Conservation (phyloP, 2,329 filamentous ascomycete genomes). For the Claviceps paspali region DNA sequence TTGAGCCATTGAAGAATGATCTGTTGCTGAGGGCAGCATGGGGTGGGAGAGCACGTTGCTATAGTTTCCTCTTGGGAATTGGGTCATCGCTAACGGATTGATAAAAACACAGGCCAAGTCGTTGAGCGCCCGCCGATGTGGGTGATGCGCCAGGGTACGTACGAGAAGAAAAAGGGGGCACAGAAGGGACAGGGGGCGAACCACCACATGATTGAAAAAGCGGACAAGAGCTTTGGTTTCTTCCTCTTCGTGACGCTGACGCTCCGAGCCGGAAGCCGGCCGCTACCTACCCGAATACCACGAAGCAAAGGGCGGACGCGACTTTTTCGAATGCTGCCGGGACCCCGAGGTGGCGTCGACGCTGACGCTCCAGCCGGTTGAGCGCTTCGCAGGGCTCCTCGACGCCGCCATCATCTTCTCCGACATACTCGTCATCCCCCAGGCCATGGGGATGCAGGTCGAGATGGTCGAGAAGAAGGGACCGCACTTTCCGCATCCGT, state of each 20-base stretch:
- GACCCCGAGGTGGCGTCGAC: slow-evolving; percentile 84
- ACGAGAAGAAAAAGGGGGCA: background rate
- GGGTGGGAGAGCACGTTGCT: no score
- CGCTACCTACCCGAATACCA: slow-evolving; percentile 98
- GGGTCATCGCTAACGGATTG: background rate
- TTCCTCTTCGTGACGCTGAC: no score
- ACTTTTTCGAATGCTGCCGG: slow-evolving; percentile 98
- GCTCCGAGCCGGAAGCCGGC: slow-evolving; percentile 46
- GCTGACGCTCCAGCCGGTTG: slow-evolving; percentile 85
- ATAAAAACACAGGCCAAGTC: slow-evolving; percentile 49
- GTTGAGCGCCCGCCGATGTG: slow-evolving; percentile 91
- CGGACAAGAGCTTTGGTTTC: no score
- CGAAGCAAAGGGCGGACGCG: slow-evolving; percentile 72
- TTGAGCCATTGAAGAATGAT: slow-evolving; percentile 83
- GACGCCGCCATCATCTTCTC: slow-evolving; percentile 98
- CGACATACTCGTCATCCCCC: slow-evolving; percentile 92
- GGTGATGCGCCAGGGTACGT: slow-evolving; percentile 95
- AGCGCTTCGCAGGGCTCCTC: slow-evolving; percentile 77
- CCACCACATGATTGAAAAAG: background rate
- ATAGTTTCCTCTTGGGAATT: no score
- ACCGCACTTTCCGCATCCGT: slow-evolving; percentile 78
- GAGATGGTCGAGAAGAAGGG: slow-evolving; percentile 98
- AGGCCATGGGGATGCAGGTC: slow-evolving; percentile 96
- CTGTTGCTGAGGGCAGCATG: slow-evolving; percentile 77
- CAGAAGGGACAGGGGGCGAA: no score